A percentile compares a stretch with the other conserved stretches of the same genome.
Conservation (phyloP, 2,329 filamentous ascomycete genomes). For the Akanthomyces lecanii region DNA sequence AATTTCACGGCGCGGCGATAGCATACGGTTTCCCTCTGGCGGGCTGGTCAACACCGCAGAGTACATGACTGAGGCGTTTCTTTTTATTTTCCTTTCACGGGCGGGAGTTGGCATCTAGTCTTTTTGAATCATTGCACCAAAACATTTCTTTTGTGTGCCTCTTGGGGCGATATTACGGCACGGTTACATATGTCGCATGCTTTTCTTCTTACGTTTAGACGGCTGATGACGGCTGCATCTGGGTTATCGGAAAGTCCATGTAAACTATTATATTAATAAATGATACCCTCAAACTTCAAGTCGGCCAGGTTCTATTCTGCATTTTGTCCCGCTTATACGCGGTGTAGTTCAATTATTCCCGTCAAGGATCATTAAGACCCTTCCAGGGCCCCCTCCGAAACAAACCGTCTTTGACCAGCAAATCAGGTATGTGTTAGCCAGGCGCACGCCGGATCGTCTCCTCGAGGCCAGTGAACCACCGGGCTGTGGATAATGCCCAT, state of each 20-base stretch:
- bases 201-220: constrained; percentile 6
- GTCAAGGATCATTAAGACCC: too few species aligned
- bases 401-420: too few species aligned
- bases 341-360: not conserved
- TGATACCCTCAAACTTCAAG: constrained; percentile 14
- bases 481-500: too few species aligned
- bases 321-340: too few species aligned
- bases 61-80: constrained; percentile 8
- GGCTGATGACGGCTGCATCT: constrained; percentile 13
- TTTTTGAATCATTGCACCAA: constrained; percentile 5
- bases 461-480: too few species aligned
- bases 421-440: too few species aligned
- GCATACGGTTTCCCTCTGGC: constrained; percentile 33
- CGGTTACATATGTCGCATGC: not conserved
- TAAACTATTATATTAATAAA: constrained; percentile 17
- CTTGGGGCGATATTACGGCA: not conserved
- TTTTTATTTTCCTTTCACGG: constrained; percentile 1
- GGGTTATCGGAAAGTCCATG: constrained; percentile 2
- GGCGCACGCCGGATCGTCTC: too few species aligned
- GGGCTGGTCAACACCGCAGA: constrained; percentile 7
- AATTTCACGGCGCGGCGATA: constrained; percentile 29
- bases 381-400: too few species aligned
- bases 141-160: constrained; percentile 8
- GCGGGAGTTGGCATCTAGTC: not conserved
- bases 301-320: not conserved